A percentile compares a stretch with the other conserved stretches of the same genome.
phyloP scores from a whole-genome alignment of 352 stramenopile genomes.

The Globisporangium nunn region DNA sequence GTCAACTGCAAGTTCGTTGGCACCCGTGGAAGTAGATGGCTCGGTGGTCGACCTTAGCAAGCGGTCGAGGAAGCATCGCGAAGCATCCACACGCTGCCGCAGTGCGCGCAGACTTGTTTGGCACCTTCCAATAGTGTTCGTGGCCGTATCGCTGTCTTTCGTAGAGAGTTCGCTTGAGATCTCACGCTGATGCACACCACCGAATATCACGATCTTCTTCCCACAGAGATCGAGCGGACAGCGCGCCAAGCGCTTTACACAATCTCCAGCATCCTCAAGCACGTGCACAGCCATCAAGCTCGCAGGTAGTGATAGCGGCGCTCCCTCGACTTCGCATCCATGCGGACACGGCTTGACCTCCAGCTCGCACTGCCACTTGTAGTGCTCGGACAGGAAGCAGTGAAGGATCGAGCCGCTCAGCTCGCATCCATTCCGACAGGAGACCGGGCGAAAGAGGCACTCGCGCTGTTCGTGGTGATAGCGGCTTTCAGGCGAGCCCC shows the following conservation, averaged over 20 bases:
- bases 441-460: constrained; percentile 43
- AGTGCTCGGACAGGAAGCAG: constrained; percentile 53
- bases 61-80: constrained; percentile 1
- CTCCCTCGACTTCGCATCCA: constrained; percentile 8
- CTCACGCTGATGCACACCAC: constrained; percentile 7
- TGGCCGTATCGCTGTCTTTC: not conserved
- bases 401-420: constrained; percentile 29
- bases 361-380: constrained; percentile 56
- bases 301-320: constrained; percentile 11
- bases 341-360: constrained; percentile 37
- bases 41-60: not conserved
- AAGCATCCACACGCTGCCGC: constrained; percentile 2
- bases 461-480: constrained; percentile 50
- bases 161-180: too few species aligned
- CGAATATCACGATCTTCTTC: constrained; percentile 48
- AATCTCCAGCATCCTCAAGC: constrained; percentile 40
- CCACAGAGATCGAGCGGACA: constrained; percentile 64
- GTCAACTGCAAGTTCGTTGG: not conserved
- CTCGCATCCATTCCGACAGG: constrained; percentile 43
- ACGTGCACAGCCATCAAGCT: constrained; percentile 41
- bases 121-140: not conserved
- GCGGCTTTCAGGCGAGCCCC: constrained; percentile 30
- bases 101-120: constrained; percentile 6
- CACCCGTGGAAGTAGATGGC: not conserved
- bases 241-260: constrained; percentile 19